These are phyloP conservation scores for Capsicum baccatum DNA, from an alignment of 257 asterid species.

Conservation along the genomic window DNA sequence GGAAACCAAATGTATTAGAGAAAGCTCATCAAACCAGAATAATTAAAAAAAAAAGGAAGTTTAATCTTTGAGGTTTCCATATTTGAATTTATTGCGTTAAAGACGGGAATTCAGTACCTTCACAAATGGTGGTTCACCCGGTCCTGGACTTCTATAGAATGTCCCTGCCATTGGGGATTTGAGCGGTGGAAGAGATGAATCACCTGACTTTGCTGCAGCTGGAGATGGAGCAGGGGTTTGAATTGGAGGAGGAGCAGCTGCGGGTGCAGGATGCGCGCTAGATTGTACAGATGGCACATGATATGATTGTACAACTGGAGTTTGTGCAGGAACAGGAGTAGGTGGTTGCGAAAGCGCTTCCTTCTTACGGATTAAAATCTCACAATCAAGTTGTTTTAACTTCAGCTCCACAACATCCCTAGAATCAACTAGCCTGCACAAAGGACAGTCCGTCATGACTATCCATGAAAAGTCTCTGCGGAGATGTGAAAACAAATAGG, in stretches of 20 bases:
- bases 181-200: slow-evolving; percentile 72
- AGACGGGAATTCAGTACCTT: slow-evolving; percentile 53
- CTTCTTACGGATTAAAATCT: slow-evolving; percentile 79
- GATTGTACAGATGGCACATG: slow-evolving; percentile 49
- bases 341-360: slow-evolving; percentile 80
- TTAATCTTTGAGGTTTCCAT: not conserved
- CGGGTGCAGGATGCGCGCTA: slow-evolving; percentile 43
- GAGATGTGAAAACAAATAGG: slow-evolving; percentile 30
- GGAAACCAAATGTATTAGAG: slow-evolving; percentile 9
- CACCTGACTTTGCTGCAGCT: slow-evolving; percentile 56
- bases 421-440: slow-evolving; percentile 86
- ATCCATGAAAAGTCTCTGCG: slow-evolving; percentile 4
- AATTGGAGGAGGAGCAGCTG: slow-evolving; percentile 49
- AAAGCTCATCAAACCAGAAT: slow-evolving; percentile 3
- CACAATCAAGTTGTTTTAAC: slow-evolving; percentile 77
- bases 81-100: not conserved
- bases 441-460: slow-evolving; percentile 33
- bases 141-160: slow-evolving; percentile 79
- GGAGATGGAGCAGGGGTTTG: slow-evolving; percentile 54
- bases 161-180: slow-evolving; percentile 95
- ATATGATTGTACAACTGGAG: slow-evolving; percentile 47
- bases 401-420: slow-evolving; percentile 81
- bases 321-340: slow-evolving; percentile 51
- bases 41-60: not conserved
- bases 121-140: slow-evolving; percentile 83